Evolutionary conservation across 2,329 filamentous ascomycete genomes (phyloP).

Genomic region (Sphaerulina populicola): DNA sequence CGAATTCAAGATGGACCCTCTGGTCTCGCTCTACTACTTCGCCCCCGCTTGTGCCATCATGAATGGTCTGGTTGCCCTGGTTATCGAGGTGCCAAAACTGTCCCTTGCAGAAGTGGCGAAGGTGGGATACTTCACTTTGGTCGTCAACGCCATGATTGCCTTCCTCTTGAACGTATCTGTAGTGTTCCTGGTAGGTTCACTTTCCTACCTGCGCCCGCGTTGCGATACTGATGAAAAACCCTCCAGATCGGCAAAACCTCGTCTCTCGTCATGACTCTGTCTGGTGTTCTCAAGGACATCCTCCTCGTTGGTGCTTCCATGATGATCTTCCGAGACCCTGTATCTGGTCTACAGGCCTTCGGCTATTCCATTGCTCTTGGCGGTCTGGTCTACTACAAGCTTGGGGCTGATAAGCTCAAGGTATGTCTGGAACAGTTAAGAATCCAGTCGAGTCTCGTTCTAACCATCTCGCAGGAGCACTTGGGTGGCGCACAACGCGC

Average conservation of each 20-base stretch:
- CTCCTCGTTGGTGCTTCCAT: conserved; percentile 72
- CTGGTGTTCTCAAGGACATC: conserved; percentile 81
- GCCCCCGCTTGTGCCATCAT: conserved; percentile 75
- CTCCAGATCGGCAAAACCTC: conserved; percentile 76
- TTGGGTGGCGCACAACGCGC: conserved; percentile 61
- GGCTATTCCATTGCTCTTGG: conserved; percentile 72
- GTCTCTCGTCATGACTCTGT: conserved; percentile 75
- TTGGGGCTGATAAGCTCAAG: conserved; percentile 72
- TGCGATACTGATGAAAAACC: not conserved
- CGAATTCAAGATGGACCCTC: conserved; percentile 86
- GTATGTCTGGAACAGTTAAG: not conserved
- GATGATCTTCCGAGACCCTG: conserved; percentile 70
- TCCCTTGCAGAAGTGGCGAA: conserved; percentile 61
- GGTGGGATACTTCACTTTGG: conserved; percentile 63
- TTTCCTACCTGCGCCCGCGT: too few species aligned
- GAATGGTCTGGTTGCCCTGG: conserved; percentile 65
- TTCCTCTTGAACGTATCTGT: conserved; percentile 79
- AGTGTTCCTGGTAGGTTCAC: conserved; percentile 64
- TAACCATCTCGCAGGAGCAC: conserved; percentile 47
- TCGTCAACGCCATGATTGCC: conserved; percentile 68
- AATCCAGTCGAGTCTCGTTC: not conserved
- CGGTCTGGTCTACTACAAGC: conserved; percentile 80
- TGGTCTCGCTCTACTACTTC: conserved; percentile 85
- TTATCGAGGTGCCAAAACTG: conserved; percentile 65
- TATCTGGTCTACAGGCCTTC: conserved; percentile 69